Evolutionary conservation across 176 grass and related monocot genomes (phyloP).

Genomic region (Avena eriantha): DNA sequence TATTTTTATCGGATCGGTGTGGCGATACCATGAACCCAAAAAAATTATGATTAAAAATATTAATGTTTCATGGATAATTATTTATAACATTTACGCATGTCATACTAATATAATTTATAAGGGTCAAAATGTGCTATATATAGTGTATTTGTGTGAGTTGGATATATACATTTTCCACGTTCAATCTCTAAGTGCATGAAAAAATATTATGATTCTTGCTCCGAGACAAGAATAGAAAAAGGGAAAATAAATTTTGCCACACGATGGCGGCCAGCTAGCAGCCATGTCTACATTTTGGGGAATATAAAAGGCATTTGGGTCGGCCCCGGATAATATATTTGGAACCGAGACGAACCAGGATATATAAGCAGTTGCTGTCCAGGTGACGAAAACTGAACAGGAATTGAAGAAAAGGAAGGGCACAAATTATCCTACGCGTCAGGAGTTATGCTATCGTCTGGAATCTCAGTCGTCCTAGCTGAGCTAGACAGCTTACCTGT

Average conservation of each 20-base stretch:
- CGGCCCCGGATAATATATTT: conserved; percentile 18
- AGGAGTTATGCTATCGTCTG: conserved; percentile 23
- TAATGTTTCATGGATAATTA: background rate
- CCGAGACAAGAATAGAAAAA: background rate
- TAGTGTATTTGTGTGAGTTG: no score
- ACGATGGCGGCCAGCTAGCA: background rate
- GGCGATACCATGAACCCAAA: background rate
- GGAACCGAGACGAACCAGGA: background rate
- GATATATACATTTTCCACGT: no score
- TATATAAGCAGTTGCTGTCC: background rate
- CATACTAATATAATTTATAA: background rate
- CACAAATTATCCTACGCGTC: background rate
- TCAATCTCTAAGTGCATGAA: background rate
- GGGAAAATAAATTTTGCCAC: background rate
- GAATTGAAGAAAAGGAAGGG: background rate
- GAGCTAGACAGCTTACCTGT: background rate
- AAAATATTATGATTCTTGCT: background rate
- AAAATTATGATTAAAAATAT: no score
- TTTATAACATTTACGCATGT: background rate
- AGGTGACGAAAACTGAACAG: conserved; percentile 36
- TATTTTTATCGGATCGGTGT: background rate
- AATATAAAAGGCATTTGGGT: conserved; percentile 3
- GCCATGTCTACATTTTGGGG: background rate
- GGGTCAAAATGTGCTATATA: background rate
- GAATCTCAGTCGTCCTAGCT: background rate